These are phyloP conservation scores for Auriscalpium orientale DNA, from an alignment of 768 basidiomycete genomes.

Conservation along the genomic window DNA sequence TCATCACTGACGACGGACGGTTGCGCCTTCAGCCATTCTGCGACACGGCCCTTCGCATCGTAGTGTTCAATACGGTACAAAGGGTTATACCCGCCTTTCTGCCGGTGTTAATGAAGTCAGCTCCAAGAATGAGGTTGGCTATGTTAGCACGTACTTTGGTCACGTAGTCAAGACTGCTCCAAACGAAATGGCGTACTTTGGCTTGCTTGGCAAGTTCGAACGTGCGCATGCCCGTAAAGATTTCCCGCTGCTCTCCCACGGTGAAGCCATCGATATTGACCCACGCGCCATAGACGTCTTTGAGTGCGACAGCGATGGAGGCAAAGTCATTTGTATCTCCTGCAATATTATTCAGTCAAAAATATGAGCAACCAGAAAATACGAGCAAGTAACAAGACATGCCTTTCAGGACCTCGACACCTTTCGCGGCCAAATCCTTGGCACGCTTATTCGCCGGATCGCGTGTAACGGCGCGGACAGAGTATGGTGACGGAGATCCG, in stretches of 20 bases:
- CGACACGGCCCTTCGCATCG: conserved; percentile 32
- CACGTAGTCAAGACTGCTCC: conserved; percentile 31
- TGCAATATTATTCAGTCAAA: too few species aligned
- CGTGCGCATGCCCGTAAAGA: conserved; percentile 30
- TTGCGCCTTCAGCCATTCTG: conserved; percentile 28
- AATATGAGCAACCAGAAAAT: too few species aligned
- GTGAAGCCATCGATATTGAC: not conserved
- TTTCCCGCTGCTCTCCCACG: conserved; percentile 21
- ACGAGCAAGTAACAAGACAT: too few species aligned
- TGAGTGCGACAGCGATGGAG: not conserved
- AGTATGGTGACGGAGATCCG: not conserved
- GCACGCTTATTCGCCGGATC: not conserved
- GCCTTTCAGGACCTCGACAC: not conserved
- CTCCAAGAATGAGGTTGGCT: not conserved
- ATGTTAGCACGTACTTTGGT: conserved; percentile 22
- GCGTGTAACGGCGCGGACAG: not conserved
- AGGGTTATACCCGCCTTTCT: conserved; percentile 13
- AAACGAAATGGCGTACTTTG: conserved; percentile 29
- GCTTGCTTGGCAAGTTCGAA: conserved; percentile 29
- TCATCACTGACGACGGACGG: conserved; percentile 22
- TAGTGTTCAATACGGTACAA: conserved; percentile 29
- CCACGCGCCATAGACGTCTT: conserved; percentile 2
- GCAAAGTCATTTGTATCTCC: conserved; percentile 8
- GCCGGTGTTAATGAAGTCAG: conserved; percentile 7
- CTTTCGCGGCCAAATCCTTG: not conserved